phyloP scores from a whole-genome alignment of 441 rosid species.

The Adansonia gregorii region DNA sequence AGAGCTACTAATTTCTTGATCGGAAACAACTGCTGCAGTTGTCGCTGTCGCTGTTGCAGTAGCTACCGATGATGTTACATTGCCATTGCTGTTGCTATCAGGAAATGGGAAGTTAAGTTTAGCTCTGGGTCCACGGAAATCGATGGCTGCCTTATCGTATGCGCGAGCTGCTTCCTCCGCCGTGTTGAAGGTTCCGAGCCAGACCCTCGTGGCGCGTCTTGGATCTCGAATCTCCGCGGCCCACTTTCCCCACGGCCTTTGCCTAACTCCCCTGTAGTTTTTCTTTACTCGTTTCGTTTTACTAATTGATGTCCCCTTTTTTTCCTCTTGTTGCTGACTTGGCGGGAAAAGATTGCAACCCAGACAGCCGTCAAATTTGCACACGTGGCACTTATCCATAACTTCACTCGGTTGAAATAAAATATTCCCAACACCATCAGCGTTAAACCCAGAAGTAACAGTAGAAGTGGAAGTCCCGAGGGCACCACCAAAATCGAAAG shows the following conservation, averaged over 20 bases:
- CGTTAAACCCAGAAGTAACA: slow-evolving; percentile 12
- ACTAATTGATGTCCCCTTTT: neutral
- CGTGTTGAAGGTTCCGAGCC: slow-evolving; percentile 88
- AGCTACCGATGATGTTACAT: neutral
- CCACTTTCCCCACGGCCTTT: slow-evolving; percentile 97
- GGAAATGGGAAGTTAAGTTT: slow-evolving; percentile 80
- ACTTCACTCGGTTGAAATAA: slow-evolving; percentile 33
- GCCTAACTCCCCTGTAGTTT: slow-evolving; percentile 91
- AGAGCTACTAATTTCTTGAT: neutral
- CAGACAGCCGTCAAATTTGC: slow-evolving; percentile 66
- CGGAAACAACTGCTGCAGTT: neutral
- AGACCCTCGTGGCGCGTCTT: slow-evolving; percentile 63
- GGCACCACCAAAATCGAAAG: slow-evolving; percentile 32
- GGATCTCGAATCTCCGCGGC: slow-evolving; percentile 96
- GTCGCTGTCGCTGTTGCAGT: slow-evolving; percentile 16
- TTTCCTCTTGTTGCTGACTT: slow-evolving; percentile 39
- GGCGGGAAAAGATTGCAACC: slow-evolving; percentile 79
- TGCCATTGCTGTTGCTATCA: slow-evolving; percentile 31
- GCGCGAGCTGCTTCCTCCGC: slow-evolving; percentile 93
- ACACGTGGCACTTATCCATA: slow-evolving; percentile 59
- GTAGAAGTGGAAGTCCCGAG: neutral
- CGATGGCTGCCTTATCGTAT: slow-evolving; percentile 82
- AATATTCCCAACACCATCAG: neutral
- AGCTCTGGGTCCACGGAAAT: slow-evolving; percentile 90
- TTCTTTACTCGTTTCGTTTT: slow-evolving; percentile 43